Evolutionary conservation across 108 stramenopile genomes (phyloP).

Genomic region (Stephanodiscus minutulus): DNA sequence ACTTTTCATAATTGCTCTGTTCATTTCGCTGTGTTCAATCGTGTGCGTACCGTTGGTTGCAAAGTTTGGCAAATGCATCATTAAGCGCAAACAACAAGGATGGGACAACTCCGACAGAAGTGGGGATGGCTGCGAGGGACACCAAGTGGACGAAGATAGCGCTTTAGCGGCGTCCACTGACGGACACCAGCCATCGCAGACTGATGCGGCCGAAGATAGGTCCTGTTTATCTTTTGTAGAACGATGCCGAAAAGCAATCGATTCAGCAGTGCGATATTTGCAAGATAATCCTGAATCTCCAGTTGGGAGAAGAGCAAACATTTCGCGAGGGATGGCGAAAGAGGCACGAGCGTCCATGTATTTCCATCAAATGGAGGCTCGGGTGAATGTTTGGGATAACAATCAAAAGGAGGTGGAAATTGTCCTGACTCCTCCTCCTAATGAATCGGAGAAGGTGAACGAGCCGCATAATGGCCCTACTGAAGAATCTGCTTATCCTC

Average conservation of each 20-base stretch:
- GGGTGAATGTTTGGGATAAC: not conserved
- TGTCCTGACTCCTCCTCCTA: not conserved
- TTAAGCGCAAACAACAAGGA: not conserved
- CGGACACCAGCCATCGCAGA: not conserved
- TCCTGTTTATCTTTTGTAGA: not conserved
- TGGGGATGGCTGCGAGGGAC: constrained; percentile 2
- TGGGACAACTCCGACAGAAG: not conserved
- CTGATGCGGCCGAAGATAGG: not conserved
- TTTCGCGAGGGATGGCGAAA: constrained; percentile 3
- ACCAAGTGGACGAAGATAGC: not conserved
- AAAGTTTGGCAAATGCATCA: constrained; percentile 7
- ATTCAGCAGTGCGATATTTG: not conserved
- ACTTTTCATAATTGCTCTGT: constrained; percentile 31
- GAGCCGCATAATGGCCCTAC: not conserved
- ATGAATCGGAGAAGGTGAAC: not conserved
- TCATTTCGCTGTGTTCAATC: constrained; percentile 25
- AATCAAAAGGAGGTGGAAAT: not conserved
- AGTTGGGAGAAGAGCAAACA: not conserved
- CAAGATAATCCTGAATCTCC: not conserved
- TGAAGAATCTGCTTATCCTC: not conserved
- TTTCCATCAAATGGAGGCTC: not conserved
- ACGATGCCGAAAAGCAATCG: not conserved
- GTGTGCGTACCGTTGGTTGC: constrained; percentile 20
- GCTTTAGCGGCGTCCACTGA: not conserved
- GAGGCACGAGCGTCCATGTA: constrained; percentile 11